Evolutionary conservation across 805 yeast species (phyloP).

Genomic region (Lipomyces japonicus): DNA sequence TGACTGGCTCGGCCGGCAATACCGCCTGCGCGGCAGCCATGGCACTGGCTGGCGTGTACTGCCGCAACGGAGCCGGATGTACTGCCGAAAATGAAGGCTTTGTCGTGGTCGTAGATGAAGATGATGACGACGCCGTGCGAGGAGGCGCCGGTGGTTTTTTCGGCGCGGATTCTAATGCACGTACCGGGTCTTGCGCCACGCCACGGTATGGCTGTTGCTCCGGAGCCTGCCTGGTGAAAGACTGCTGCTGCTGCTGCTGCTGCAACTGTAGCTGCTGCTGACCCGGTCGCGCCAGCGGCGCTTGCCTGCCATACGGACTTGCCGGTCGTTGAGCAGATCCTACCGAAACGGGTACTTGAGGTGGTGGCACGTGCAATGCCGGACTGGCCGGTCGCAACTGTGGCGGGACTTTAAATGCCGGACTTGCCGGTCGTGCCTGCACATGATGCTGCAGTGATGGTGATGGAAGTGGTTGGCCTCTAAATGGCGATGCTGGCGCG

Average conservation of each 20-base stretch:
- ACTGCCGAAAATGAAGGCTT: not conserved
- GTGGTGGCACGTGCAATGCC: not conserved
- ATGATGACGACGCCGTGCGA: not conserved
- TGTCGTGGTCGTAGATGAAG: not conserved
- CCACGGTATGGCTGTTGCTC: not conserved
- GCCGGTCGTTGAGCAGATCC: not conserved
- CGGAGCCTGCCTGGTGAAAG: not conserved
- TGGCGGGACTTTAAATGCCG: not conserved
- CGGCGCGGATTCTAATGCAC: not conserved
- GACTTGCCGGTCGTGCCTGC: not conserved
- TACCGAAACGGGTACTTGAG: not conserved
- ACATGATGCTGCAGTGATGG: not conserved
- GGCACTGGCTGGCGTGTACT: conserved; percentile 24
- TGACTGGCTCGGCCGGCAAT: conserved; percentile 16
- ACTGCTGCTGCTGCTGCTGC: not conserved
- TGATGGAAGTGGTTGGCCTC: not conserved
- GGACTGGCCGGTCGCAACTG: not conserved
- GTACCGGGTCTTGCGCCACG: not conserved
- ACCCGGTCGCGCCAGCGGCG: conserved; percentile 4
- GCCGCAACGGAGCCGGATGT: conserved; percentile 19
- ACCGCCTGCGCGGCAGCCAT: conserved; percentile 20
- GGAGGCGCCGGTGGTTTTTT: not conserved
- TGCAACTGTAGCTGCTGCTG: not conserved
- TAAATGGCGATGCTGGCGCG: too few species aligned
- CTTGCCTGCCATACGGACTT: not conserved